These are phyloP conservation scores for Euphorbia celastroides DNA, from an alignment of 441 rosid genomes.

Conservation along the genomic window DNA sequence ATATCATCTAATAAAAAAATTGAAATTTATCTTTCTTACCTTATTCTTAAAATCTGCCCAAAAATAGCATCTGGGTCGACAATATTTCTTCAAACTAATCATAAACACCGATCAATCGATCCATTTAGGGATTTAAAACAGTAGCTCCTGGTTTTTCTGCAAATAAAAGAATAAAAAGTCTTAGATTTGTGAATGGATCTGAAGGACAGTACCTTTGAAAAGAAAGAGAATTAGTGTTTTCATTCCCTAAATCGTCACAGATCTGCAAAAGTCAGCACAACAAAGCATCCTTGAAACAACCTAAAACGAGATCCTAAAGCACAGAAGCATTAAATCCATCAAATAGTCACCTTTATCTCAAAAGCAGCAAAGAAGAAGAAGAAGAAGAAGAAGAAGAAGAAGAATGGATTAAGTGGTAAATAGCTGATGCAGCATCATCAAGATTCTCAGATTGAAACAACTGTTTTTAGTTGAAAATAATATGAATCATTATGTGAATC, in stretches of 20 bases:
- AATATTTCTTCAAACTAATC: no score
- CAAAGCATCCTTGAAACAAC: neutral
- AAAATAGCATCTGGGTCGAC: no score
- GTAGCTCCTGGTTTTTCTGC: neutral
- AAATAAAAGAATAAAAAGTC: neutral
- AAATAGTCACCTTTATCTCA: neutral
- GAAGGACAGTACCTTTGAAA: no score
- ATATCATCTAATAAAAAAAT: neutral
- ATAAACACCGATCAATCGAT: no score
- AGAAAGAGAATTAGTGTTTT: no score
- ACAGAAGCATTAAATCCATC: neutral
- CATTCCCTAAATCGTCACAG: neutral
- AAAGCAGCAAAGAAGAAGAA: no score
- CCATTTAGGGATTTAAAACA: no score
- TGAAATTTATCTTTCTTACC: neutral
- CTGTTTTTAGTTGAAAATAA: no score
- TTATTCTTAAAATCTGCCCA: neutral
- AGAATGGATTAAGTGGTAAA: constrained; percentile 27
- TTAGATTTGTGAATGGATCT: neutral
- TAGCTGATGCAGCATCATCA: constrained; percentile 74
- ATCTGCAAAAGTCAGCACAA: neutral
- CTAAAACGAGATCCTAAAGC: neutral
- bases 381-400: neutral
- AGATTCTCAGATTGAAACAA: constrained; percentile 43
- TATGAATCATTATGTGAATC: constrained; percentile 42